Evolutionary conservation across 768 basidiomycete genomes (phyloP).

Genomic region (Russula griseocarnosa): DNA sequence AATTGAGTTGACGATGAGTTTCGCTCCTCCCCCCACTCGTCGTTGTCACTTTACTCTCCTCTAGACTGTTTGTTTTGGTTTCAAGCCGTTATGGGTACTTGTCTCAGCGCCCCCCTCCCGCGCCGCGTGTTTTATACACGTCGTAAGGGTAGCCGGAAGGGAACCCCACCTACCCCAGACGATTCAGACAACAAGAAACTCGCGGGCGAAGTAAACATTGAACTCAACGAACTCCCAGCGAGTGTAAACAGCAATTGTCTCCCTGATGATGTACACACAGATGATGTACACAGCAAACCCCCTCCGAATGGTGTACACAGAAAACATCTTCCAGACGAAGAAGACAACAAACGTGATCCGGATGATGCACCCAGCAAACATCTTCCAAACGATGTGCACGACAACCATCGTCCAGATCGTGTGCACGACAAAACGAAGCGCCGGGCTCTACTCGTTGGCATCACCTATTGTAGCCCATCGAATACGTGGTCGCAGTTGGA

Average conservation of each 20-base stretch:
- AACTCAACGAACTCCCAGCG: too few relatives aligned
- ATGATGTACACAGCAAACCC: too few relatives aligned
- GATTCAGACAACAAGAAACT: neutral
- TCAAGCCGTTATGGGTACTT: neutral
- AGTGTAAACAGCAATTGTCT: neutral
- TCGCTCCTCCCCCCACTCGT: neutral
- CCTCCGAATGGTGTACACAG: too few relatives aligned
- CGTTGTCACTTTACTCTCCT: neutral
- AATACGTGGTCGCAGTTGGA: conserved; percentile 10
- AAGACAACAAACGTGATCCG: too few relatives aligned
- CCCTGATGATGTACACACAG: neutral
- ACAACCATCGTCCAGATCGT: too few relatives aligned
- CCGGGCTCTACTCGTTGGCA: conserved; percentile 29
- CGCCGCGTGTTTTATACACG: neutral
- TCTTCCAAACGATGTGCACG: too few relatives aligned
- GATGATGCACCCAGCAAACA: too few relatives aligned
- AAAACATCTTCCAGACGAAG: too few relatives aligned
- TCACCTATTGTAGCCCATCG: conserved; percentile 13
- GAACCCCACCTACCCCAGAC: neutral
- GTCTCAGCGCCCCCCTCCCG: neutral
- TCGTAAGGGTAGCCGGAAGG: neutral
- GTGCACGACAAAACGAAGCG: neutral
- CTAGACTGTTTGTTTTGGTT: neutral
- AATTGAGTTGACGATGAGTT: neutral
- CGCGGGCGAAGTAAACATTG: neutral